Evolutionary conservation across 2,329 filamentous ascomycete genomes (phyloP), one percentile per base, ranked within the genome.

Genomic region (Mycosphaerella sp.): DNA sequence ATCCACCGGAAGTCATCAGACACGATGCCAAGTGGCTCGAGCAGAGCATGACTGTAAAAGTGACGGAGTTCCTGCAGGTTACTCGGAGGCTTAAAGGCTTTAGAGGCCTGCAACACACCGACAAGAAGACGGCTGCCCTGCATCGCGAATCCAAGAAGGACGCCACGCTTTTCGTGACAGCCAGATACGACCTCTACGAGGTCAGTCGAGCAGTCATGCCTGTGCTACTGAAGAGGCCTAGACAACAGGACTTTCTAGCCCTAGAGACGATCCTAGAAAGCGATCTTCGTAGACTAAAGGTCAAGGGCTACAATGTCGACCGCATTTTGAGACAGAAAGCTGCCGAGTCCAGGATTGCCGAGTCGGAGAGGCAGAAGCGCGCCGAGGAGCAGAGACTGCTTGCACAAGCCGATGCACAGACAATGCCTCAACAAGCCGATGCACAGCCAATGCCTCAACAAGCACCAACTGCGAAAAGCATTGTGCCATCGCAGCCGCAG

Each of bases 221-320:
- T 64, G 74, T 95, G 49, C 77, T 98, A 38, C 77, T 98, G 45
- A 82, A 82, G 49, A 82, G 89, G 21, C 90, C 92, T 6, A 92
- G 88, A 60, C 87, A 95, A 64, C 87, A 95, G 66, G 90, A 92
- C 2, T 89, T 89, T 51, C 80, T 96, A 53, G 92, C 93, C 51
- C 83, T 98, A 53, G 93, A 97, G 71, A 91, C 89, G 50, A 86
- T 98, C 59, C 75, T 98, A 38, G 92, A 87, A 54, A 84, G 93
- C 7, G 89, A 92, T 62, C 77, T 98, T 23, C 80, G 87, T 45
- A 85, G 91, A 48, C 74, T 98, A 40, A 85, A 89, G 64, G 83
- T 84, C 56, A 89, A 93, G 59, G 93, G 93, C 1, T 97, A 96
- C 76, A 97, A 98, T 62, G 93, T 98, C 39, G 89, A 96, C 66